phyloP scores from a whole-genome alignment of 768 basidiomycete genomes.

The Cubamyces lactineus region DNA sequence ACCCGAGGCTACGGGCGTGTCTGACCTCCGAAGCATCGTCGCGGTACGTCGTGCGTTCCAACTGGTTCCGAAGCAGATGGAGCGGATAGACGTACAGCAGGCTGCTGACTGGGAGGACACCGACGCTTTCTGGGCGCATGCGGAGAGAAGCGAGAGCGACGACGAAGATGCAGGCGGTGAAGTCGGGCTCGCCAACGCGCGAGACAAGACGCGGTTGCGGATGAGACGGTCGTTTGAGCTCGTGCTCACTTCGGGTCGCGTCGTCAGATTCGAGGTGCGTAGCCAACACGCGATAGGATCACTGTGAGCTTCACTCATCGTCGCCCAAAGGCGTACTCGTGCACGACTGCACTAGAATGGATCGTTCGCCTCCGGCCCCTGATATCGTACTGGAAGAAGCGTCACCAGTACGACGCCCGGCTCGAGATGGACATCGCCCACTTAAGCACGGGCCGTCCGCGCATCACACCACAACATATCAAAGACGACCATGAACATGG shows the following conservation, averaged over 20 bases:
- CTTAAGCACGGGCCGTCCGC: slow-evolving; percentile 49
- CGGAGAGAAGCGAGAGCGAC: slow-evolving; percentile 52
- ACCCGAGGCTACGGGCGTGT: slow-evolving; percentile 62
- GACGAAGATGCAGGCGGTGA: slow-evolving; percentile 70
- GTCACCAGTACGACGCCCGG: slow-evolving; percentile 73
- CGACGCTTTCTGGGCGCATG: slow-evolving; percentile 40
- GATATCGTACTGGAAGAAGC: slow-evolving; percentile 76
- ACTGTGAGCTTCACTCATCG: too few species aligned
- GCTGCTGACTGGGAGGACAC: slow-evolving; percentile 32
- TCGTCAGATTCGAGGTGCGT: slow-evolving; percentile 79
- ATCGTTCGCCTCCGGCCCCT: slow-evolving; percentile 73
- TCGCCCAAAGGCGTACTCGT: slow-evolving; percentile 60
- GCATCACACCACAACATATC: slow-evolving; percentile 60
- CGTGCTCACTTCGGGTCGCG: slow-evolving; percentile 64
- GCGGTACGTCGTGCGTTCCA: slow-evolving; percentile 68
- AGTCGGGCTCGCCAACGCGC: slow-evolving; percentile 43
- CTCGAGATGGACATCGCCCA: slow-evolving; percentile 82
- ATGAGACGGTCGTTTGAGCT: slow-evolving; percentile 80
- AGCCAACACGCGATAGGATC: too few species aligned
- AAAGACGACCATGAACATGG: slow-evolving; percentile 33
- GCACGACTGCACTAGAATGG: slow-evolving; percentile 80
- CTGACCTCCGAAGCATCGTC: slow-evolving; percentile 73
- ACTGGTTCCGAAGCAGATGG: slow-evolving; percentile 36
- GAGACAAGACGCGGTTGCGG: slow-evolving; percentile 49
- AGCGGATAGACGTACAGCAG: slow-evolving; percentile 11